Percentiles rank a stretch among this genome's conserved stretches.
Evolutionary conservation across 768 basidiomycete species (phyloP).

Genomic region (Trametes maxima): DNA sequence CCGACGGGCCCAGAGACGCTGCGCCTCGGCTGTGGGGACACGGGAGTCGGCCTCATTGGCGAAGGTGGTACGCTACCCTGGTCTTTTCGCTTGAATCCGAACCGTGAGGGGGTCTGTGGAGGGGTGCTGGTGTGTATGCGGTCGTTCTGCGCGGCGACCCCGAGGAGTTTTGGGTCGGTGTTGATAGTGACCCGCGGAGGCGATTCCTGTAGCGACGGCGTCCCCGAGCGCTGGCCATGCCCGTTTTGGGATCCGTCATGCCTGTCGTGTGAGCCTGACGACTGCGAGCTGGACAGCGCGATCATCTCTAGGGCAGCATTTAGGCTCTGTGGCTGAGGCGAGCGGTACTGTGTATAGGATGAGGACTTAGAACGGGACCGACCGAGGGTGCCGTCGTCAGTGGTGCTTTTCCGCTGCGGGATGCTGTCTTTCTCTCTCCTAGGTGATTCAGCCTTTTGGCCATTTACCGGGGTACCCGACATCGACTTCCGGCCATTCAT

Average conservation of each 20-base stretch:
- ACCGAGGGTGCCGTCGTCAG: conserved; percentile 16
- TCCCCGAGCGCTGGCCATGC: conserved; percentile 14
- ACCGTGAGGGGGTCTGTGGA: conserved; percentile 19
- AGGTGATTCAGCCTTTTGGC: conserved; percentile 11
- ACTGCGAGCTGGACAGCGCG: conserved; percentile 33
- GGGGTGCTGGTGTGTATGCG: conserved; percentile 13
- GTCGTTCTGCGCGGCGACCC: conserved; percentile 10
- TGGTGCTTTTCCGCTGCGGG: conserved; percentile 17
- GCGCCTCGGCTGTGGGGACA: conserved; percentile 20
- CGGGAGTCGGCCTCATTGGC: conserved; percentile 15
- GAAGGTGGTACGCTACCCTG: conserved; percentile 14
- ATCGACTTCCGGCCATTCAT: conserved; percentile 43
- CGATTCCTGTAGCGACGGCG: conserved; percentile 17
- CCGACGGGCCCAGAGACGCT: conserved; percentile 21
- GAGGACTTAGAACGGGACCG: conserved; percentile 56
- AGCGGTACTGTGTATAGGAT: conserved; percentile 55
- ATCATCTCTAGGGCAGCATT: conserved; percentile 73
- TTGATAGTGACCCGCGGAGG: conserved; percentile 22
- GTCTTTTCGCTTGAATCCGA: conserved; percentile 19
- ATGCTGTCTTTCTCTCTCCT: conserved; percentile 40
- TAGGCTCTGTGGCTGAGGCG: conserved; percentile 68
- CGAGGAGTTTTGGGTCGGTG: conserved; percentile 19
- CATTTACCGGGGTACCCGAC: conserved; percentile 37
- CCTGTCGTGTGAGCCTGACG: conserved; percentile 4
- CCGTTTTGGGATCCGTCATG: conserved; percentile 14